Percentiles rank a stretch among this genome's conserved stretches.
Evolutionary conservation across 495 filamentous ascomycete genomes (phyloP).

Genomic region (Peziza echinospora): DNA sequence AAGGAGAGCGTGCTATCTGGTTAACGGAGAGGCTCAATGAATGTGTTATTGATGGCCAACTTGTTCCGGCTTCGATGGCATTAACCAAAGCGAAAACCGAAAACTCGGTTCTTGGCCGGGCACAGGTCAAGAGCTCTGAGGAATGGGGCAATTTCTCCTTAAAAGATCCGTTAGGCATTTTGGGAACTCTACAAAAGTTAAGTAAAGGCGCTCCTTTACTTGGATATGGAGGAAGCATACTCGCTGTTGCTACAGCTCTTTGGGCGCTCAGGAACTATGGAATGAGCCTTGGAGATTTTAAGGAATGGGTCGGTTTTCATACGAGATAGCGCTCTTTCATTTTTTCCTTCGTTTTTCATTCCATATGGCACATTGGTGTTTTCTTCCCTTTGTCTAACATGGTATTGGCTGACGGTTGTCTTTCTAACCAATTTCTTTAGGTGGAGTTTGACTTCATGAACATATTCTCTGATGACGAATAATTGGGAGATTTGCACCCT

Average conservation of each 20-base stretch:
- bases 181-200: not conserved
- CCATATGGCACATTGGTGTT: no score
- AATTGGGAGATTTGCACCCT: no score
- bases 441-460: no score
- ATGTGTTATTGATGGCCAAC: constrained; percentile 48
- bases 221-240: not conserved
- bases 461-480: no score
- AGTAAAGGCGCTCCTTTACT: not conserved
- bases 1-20: constrained; percentile 57
- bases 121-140: not conserved
- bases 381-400: no score
- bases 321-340: no score
- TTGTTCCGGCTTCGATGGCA: constrained; percentile 26
- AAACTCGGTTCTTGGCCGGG: not conserved
- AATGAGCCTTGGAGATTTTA: not conserved
- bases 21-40: constrained; percentile 54
- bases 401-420: no score
- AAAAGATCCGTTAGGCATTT: not conserved
- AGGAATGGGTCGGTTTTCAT: not conserved
- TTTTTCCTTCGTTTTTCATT: no score
- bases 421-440: no score
- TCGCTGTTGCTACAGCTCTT: not conserved
- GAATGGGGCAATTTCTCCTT: not conserved
- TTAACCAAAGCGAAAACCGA: not conserved
- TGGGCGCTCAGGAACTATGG: constrained; percentile 1